phyloP scores from a whole-genome alignment of 2,329 filamentous ascomycete genomes.

The Knufia petricola region DNA sequence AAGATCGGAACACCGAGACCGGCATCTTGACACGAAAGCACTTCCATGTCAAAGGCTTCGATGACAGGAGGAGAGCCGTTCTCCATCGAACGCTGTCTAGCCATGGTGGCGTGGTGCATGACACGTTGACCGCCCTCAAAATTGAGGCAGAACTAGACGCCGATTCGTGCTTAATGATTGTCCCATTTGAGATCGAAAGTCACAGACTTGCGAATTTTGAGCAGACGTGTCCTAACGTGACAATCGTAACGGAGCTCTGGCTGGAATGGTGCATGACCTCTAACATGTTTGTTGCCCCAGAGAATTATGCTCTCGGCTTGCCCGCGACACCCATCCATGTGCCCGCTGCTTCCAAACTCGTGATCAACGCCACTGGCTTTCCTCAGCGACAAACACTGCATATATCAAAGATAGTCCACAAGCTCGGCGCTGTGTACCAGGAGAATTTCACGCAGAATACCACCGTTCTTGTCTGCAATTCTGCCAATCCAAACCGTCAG shows the following conservation, averaged over 20 bases:
- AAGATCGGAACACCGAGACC: neutral
- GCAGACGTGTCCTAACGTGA: constrained; percentile 15
- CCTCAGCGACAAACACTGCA: constrained; percentile 76
- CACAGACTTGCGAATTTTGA: constrained; percentile 28
- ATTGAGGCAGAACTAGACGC: constrained; percentile 9
- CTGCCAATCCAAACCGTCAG: constrained; percentile 20
- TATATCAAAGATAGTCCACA: constrained; percentile 62
- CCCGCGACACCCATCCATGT: constrained; percentile 67
- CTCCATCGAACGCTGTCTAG: constrained; percentile 33
- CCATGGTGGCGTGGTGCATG: constrained; percentile 33
- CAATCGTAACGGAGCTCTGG: constrained; percentile 77
- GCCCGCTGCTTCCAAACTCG: constrained; percentile 56
- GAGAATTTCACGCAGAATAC: constrained; percentile 62
- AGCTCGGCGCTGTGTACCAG: constrained; percentile 71
- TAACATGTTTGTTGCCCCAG: constrained; percentile 60
- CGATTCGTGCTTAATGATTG: constrained; percentile 26
- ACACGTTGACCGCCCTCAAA: constrained; percentile 28
- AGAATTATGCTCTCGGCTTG: constrained; percentile 61
- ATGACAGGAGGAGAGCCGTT: constrained; percentile 26
- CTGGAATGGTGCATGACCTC: constrained; percentile 78
- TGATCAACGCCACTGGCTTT: constrained; percentile 74
- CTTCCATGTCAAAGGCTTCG: constrained; percentile 11
- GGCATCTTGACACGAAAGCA: constrained; percentile 6
- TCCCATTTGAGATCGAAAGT: constrained; percentile 36
- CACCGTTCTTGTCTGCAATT: constrained; percentile 68